Evolutionary conservation across 495 filamentous ascomycete species (phyloP).

Genomic region (Jackrogersella multiformis): DNA sequence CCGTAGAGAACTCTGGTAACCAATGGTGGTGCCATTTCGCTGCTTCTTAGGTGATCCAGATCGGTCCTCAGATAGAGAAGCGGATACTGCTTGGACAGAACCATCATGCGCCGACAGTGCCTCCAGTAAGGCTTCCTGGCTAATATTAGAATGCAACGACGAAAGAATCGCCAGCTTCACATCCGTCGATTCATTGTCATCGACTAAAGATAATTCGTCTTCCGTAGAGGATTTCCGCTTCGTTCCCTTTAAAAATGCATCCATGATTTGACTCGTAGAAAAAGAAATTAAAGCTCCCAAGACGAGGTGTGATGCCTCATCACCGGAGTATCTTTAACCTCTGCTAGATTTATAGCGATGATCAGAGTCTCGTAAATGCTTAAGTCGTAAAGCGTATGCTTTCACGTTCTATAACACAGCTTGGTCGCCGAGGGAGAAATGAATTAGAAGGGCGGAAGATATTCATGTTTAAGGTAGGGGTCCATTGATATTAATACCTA

Average conservation of each 20-base stretch:
- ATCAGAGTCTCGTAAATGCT: background rate
- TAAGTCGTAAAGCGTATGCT: background rate
- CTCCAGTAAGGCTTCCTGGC: constrained; percentile 77
- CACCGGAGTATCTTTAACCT: background rate
- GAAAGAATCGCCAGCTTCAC: constrained; percentile 84
- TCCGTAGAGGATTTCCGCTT: constrained; percentile 53
- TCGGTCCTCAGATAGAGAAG: constrained; percentile 56
- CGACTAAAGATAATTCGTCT: constrained; percentile 26
- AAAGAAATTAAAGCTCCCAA: constrained; percentile 1
- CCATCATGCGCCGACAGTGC: constrained; percentile 79
- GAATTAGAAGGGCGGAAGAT: background rate
- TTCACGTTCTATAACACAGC: background rate
- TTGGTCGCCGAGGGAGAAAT: constrained; percentile 19
- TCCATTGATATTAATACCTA: constrained; percentile 4
- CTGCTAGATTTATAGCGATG: background rate
- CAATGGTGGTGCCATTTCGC: constrained; percentile 45
- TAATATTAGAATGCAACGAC: constrained; percentile 73
- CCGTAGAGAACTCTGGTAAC: constrained; percentile 67
- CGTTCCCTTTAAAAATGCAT: constrained; percentile 55
- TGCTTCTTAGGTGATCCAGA: constrained; percentile 48
- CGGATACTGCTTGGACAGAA: constrained; percentile 70
- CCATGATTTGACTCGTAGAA: constrained; percentile 46
- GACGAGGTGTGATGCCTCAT: constrained; percentile 23
- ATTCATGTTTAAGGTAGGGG: background rate
- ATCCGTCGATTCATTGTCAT: constrained; percentile 78